phyloP scores from a whole-genome alignment of 495 filamentous ascomycete species.

The Penicillium salamii region DNA sequence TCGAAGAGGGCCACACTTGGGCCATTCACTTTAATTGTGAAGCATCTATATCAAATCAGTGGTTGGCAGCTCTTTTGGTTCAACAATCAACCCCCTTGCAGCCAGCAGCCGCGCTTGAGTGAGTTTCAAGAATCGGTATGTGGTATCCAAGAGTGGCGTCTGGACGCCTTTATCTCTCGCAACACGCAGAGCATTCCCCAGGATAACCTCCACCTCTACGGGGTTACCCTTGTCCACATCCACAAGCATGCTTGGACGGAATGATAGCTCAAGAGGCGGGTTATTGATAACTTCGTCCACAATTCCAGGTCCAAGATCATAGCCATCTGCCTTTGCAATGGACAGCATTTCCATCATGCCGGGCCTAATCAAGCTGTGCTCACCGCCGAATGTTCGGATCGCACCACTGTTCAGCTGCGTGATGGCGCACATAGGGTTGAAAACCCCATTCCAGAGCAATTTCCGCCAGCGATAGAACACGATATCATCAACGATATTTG shows the following conservation, averaged over 20 bases:
- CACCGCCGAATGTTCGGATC: conserved; percentile 4
- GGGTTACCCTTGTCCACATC: conserved; percentile 15
- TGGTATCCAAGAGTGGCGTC: conserved; percentile 12
- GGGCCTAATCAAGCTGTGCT: conserved; percentile 12
- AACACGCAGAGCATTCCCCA: conserved; percentile 15
- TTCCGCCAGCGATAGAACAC: conserved; percentile 15
- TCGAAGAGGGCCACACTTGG: too few species aligned
- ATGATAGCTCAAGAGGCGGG: conserved; percentile 11
- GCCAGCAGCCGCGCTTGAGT: conserved; percentile 10
- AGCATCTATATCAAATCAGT: conserved; percentile 3
- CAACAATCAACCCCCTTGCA: conserved; percentile 10
- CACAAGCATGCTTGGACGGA: conserved; percentile 17
- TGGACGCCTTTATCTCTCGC: conserved; percentile 5
- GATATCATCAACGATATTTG: conserved; percentile 10
- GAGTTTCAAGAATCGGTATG: conserved; percentile 12
- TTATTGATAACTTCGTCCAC: conserved; percentile 10
- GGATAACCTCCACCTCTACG: conserved; percentile 16
- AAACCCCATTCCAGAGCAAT: conserved; percentile 14
- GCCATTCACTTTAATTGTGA: not conserved
- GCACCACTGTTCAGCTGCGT: conserved; percentile 15
- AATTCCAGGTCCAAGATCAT: conserved; percentile 7
- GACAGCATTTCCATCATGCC: conserved; percentile 18
- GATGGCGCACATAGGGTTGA: conserved; percentile 16
- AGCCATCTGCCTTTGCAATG: conserved; percentile 13
- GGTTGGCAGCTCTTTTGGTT: conserved; percentile 4